phyloP scores from a whole-genome alignment of 305 asterid species.

The Fraxinus floribunda region DNA sequence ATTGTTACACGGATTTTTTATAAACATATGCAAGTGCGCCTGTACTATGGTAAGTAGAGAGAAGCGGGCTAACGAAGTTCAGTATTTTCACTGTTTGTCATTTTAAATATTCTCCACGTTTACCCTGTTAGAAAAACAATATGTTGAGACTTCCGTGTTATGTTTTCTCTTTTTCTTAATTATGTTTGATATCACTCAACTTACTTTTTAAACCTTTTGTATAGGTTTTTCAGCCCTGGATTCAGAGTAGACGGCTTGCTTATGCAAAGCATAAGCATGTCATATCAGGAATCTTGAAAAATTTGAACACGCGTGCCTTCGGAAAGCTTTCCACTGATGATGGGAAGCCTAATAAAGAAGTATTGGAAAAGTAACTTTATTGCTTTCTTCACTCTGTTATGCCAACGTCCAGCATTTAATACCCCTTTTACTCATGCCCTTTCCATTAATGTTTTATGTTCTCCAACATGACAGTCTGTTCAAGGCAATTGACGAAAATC shows the following conservation, averaged over 20 bases:
- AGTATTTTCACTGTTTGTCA: background rate
- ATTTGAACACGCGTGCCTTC: constrained; percentile 59
- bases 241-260: constrained; percentile 77
- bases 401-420: background rate
- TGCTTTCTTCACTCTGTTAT: background rate
- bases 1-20: background rate
- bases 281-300: constrained; percentile 72
- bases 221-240: constrained; percentile 91
- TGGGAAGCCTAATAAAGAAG: constrained; percentile 61
- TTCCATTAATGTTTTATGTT: background rate
- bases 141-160: background rate
- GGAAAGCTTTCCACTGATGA: constrained; percentile 72
- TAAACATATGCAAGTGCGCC: background rate
- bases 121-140: background rate
- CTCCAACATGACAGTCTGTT: constrained; percentile 56
- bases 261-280: constrained; percentile 75
- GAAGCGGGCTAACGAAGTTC: background rate
- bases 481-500: constrained; percentile 50
- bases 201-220: constrained; percentile 13
- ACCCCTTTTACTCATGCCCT: constrained; percentile 4
- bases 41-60: background rate
- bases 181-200: background rate
- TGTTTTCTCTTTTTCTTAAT: background rate
- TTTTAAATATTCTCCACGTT: background rate
- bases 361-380: constrained; percentile 50